phyloP scores from a whole-genome alignment of 2,329 filamentous ascomycete genomes.

The Nannizziopsis arthrosporioides region DNA sequence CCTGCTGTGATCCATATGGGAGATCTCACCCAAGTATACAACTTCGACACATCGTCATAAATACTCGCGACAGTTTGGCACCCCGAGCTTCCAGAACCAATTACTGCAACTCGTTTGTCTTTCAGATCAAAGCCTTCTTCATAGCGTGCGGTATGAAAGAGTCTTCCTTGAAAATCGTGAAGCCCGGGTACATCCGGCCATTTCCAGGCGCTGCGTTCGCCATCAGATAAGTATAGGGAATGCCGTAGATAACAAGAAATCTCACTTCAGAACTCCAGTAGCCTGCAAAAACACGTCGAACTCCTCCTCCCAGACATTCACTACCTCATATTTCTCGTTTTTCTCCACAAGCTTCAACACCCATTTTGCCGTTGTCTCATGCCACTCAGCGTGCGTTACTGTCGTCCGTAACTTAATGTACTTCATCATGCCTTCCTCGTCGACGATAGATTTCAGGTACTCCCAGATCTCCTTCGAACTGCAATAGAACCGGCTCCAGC shows the following conservation, averaged over 20 bases:
- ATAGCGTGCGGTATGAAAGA: slow-evolving; percentile 37
- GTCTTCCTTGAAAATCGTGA: slow-evolving; percentile 35
- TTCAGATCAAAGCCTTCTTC: slow-evolving; percentile 27
- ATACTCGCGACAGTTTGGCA: slow-evolving; percentile 41
- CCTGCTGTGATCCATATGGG: slow-evolving; percentile 55
- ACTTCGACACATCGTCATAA: slow-evolving; percentile 31
- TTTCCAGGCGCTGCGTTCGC: slow-evolving; percentile 25
- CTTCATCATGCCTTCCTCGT: slow-evolving; percentile 54
- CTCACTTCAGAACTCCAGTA: slow-evolving; percentile 30
- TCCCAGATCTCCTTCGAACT: slow-evolving; percentile 54
- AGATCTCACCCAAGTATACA: slow-evolving; percentile 55
- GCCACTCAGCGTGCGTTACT: slow-evolving; percentile 49
- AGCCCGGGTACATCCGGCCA: slow-evolving; percentile 40
- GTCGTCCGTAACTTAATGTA: slow-evolving; percentile 45
- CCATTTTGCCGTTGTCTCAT: slow-evolving; percentile 30
- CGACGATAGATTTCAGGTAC: slow-evolving; percentile 54
- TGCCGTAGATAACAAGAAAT: slow-evolving; percentile 20
- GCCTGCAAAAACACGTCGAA: slow-evolving; percentile 29
- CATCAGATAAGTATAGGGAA: neutral
- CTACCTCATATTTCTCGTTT: slow-evolving; percentile 12
- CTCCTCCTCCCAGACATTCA: slow-evolving; percentile 20
- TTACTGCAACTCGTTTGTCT: slow-evolving; percentile 22
- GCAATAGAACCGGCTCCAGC: slow-evolving; percentile 59
- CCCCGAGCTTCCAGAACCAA: slow-evolving; percentile 39
- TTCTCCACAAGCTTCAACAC: slow-evolving; percentile 19